Percentiles rank a stretch among this genome's conserved stretches.
phyloP scores from a whole-genome alignment of 148 eudicot genomes.

The Polygonum aviculare region DNA sequence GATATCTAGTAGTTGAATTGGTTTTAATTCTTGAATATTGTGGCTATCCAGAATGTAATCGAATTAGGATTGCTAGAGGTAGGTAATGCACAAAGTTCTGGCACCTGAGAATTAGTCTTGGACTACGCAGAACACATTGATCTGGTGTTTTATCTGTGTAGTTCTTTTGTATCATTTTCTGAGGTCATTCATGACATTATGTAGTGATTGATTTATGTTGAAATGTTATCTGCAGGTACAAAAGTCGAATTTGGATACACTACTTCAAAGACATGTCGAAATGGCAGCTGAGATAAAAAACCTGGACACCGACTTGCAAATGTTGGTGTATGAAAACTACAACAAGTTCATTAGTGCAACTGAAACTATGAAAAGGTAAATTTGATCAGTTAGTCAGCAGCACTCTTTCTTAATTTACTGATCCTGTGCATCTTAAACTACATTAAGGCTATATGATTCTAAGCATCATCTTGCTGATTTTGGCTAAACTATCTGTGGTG shows the following conservation, averaged over 20 bases:
- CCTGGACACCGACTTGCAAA: slow-evolving; percentile 97
- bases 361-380: slow-evolving; percentile 95
- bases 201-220: neutral
- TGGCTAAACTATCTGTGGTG: neutral
- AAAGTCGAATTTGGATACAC: slow-evolving; percentile 76
- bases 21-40: neutral
- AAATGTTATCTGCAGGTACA: slow-evolving; percentile 45
- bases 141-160: neutral
- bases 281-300: slow-evolving; percentile 99
- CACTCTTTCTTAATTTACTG: neutral
- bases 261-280: slow-evolving; percentile 94
- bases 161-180: neutral
- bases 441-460: neutral
- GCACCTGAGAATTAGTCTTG: neutral
- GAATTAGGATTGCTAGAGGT: neutral
- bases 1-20: neutral
- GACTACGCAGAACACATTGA: neutral
- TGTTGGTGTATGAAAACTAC: slow-evolving; percentile 97
- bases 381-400: neutral
- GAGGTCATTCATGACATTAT: neutral
- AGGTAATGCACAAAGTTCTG: slow-evolving; percentile 6
- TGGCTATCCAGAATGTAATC: neutral
- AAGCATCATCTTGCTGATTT: neutral
- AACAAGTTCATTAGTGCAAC: slow-evolving; percentile 98
- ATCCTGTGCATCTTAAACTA: neutral